phyloP scores from a whole-genome alignment of 768 basidiomycete genomes.

The Rhizopogon vinicolor region DNA sequence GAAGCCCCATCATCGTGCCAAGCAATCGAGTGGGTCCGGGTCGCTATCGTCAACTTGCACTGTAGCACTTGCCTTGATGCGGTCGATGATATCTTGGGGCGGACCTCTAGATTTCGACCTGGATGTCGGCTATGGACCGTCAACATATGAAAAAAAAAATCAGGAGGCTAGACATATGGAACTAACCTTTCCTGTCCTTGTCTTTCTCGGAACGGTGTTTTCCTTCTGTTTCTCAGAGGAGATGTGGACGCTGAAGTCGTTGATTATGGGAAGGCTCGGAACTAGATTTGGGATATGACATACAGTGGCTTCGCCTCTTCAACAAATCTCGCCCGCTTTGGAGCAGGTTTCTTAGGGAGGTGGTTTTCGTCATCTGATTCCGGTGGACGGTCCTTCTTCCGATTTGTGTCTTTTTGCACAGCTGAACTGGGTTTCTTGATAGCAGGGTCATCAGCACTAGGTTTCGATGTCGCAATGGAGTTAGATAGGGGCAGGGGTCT shows the following conservation, averaged over 20 bases:
- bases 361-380: conserved; percentile 15
- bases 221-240: conserved; percentile 32
- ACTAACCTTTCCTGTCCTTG: not conserved
- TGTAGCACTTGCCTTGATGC: conserved; percentile 28
- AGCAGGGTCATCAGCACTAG: not conserved
- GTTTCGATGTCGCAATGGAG: not conserved
- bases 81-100: conserved; percentile 34
- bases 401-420: conserved; percentile 5
- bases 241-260: not conserved
- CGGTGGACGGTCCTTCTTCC: conserved; percentile 5
- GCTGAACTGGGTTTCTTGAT: not conserved
- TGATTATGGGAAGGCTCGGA: not conserved
- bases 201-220: conserved; percentile 15
- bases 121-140: conserved; percentile 1
- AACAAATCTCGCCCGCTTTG: not conserved
- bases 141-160: not conserved
- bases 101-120: conserved; percentile 28
- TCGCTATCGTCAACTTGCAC: conserved; percentile 30
- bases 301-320: not conserved
- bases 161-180: not conserved
- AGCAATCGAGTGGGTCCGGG: conserved; percentile 43
- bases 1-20: conserved; percentile 26
- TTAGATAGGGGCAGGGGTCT: not conserved
- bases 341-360: conserved; percentile 15
- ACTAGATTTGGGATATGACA: not conserved